Conservation (phyloP, 2,329 filamentous ascomycete genomes). For the Cladosporium velox region DNA sequence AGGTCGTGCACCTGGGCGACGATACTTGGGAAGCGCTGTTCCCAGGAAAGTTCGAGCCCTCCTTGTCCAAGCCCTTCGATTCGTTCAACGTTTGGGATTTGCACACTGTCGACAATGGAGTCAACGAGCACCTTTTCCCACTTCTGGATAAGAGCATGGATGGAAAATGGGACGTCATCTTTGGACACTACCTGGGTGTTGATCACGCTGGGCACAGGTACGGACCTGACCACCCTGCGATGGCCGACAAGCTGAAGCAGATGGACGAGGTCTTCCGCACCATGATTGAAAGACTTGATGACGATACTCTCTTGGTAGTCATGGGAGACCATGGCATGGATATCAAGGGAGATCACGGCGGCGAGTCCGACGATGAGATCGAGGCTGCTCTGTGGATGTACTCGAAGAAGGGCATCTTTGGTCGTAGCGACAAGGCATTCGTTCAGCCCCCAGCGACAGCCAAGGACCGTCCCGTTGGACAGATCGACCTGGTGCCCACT, state of each 20-base stretch:
- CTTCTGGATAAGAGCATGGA: constrained; percentile 67
- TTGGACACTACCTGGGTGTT: constrained; percentile 91
- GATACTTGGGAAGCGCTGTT: constrained; percentile 96
- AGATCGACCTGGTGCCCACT: constrained; percentile 95
- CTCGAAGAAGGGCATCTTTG: constrained; percentile 82
- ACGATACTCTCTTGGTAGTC: constrained; percentile 84
- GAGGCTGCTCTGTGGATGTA: constrained; percentile 98
- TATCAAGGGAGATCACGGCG: constrained; percentile 94
- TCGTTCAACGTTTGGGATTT: constrained; percentile 99
- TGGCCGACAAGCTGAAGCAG: constrained; percentile 85
- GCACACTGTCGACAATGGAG: constrained; percentile 94
- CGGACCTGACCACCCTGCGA: constrained; percentile 87
- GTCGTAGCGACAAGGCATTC: constrained; percentile 66
- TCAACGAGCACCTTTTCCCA: constrained; percentile 86
- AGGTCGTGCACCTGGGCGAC: constrained; percentile 90
- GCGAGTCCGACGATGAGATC: constrained; percentile 94
- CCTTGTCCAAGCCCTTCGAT: constrained; percentile 86
- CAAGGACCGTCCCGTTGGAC: constrained; percentile 71
- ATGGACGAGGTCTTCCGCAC: constrained; percentile 81
- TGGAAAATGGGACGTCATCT: constrained; percentile 85
- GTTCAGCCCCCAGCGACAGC: constrained; percentile 66
- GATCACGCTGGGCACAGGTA: constrained; percentile 97
- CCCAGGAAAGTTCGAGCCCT: constrained; percentile 85
- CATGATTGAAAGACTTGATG: constrained; percentile 72
- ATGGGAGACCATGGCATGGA: constrained; percentile 99